These are phyloP conservation scores for Rhododendron molle DNA, from an alignment of 148 eudicot genomes.

Conservation along the genomic window DNA sequence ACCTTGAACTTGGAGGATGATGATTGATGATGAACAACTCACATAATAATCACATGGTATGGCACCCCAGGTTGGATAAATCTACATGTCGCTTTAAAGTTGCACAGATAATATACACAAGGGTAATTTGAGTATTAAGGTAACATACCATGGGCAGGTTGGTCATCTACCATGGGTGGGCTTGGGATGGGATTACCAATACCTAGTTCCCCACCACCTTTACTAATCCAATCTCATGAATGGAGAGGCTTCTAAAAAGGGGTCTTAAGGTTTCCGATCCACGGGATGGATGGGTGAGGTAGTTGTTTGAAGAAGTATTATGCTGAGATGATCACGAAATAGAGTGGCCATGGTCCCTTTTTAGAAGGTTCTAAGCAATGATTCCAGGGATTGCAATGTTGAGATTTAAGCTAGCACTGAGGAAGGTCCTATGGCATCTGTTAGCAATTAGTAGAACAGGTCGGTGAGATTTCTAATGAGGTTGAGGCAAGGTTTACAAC, in stretches of 20 bases:
- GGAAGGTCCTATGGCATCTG: neutral
- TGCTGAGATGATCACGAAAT: neutral
- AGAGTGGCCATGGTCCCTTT: neutral
- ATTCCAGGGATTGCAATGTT: neutral
- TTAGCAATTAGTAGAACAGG: neutral
- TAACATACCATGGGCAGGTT: too few species aligned
- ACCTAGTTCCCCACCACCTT: too few species aligned
- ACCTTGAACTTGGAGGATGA: too few species aligned
- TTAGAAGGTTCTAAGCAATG: neutral
- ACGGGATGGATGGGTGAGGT: neutral
- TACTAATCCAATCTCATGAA: too few species aligned
- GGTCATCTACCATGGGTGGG: too few species aligned
- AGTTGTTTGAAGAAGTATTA: neutral
- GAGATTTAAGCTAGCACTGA: neutral
- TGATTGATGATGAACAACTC: too few species aligned
- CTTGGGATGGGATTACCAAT: too few species aligned
- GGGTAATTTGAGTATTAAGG: too few species aligned
- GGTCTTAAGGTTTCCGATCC: neutral
- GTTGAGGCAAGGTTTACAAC: neutral
- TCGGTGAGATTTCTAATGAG: neutral
- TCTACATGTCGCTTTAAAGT: too few species aligned
- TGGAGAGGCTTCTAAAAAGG: neutral
- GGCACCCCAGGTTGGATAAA: too few species aligned
- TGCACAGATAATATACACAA: too few species aligned
- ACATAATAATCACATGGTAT: too few species aligned